phyloP scores from a whole-genome alignment of 176 grass and related monocot species.

The Rhynchospora breviuscula region DNA sequence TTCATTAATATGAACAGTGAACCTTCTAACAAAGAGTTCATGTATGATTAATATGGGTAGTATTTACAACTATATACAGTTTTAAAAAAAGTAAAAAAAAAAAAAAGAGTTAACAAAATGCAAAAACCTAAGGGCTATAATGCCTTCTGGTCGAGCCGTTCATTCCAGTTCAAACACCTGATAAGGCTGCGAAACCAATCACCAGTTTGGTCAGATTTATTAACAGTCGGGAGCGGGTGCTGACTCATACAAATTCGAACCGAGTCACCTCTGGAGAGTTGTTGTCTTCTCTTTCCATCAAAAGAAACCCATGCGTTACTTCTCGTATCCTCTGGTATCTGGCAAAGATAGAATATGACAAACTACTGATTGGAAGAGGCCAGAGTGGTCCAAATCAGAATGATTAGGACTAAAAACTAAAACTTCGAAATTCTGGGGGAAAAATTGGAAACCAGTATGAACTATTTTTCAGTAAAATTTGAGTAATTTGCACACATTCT shows the following conservation, averaged over 20 bases:
- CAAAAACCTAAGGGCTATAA: conserved; percentile 31
- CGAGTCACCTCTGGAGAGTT: conserved; percentile 82
- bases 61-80: conserved; percentile 25
- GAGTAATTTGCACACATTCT: not conserved
- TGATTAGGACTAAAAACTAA: not conserved
- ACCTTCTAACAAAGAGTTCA: not conserved
- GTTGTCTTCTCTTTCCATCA: conserved; percentile 86
- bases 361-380: not conserved
- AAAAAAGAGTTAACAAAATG: not conserved
- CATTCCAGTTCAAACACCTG: conserved; percentile 96
- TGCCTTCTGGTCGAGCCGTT: conserved; percentile 87
- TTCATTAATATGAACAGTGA: conserved; percentile 12
- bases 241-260: conserved; percentile 84
- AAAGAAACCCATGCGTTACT: conserved; percentile 93
- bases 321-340: conserved; percentile 88
- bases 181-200: conserved; percentile 96
- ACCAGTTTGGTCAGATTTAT: conserved; percentile 90
- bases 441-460: not conserved
- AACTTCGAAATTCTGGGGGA: not conserved
- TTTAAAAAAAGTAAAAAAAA: conserved; percentile 6
- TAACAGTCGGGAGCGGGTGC: conserved; percentile 88
- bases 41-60: not conserved
- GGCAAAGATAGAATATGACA: not conserved
- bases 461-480: not conserved
- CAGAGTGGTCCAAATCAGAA: not conserved